These are phyloP conservation scores for Abortiporus biennis DNA, from an alignment of 1,284 basidiomycete genomes.

Conservation along the genomic window DNA sequence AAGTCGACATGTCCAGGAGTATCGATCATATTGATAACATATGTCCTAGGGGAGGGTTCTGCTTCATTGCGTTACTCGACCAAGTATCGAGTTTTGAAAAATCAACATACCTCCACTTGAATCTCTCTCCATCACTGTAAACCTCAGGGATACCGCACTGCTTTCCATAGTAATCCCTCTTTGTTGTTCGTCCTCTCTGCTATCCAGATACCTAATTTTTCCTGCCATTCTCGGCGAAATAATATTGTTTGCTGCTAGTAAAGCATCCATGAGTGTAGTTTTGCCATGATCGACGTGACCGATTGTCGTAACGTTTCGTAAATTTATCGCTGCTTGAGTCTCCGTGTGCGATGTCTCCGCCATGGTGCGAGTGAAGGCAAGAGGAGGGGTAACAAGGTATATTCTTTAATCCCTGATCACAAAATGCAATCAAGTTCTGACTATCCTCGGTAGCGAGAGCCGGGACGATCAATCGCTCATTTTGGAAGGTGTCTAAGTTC, in stretches of 20 bases:
- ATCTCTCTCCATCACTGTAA: conserved; percentile 64
- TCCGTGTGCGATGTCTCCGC: too few relatives aligned
- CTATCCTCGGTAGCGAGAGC: too few relatives aligned
- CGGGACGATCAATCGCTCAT: too few relatives aligned
- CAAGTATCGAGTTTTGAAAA: neutral
- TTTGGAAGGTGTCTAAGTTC: too few relatives aligned
- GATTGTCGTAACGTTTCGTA: conserved; percentile 76
- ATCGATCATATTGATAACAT: conserved; percentile 93
- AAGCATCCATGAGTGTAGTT: conserved; percentile 91
- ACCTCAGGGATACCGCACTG: conserved; percentile 85
- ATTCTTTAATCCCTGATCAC: too few relatives aligned
- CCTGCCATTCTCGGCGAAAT: conserved; percentile 95
- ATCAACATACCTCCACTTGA: conserved; percentile 33
- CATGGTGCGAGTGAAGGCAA: too few relatives aligned
- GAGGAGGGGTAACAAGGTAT: too few relatives aligned
- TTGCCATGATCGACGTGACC: conserved; percentile 92
- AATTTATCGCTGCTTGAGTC: conserved; percentile 44
- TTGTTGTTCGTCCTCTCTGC: conserved; percentile 95
- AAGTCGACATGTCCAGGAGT: conserved; percentile 99
- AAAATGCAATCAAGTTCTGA: too few relatives aligned
- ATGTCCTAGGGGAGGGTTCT: conserved; percentile 57
- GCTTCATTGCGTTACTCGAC: conserved; percentile 26
- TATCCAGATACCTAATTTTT: conserved; percentile 94
- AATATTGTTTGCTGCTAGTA: conserved; percentile 97
- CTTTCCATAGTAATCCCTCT: conserved; percentile 99